phyloP scores from a whole-genome alignment of 192 early-diverging fungal genomes.

The Chytriomyces hyalinus region DNA sequence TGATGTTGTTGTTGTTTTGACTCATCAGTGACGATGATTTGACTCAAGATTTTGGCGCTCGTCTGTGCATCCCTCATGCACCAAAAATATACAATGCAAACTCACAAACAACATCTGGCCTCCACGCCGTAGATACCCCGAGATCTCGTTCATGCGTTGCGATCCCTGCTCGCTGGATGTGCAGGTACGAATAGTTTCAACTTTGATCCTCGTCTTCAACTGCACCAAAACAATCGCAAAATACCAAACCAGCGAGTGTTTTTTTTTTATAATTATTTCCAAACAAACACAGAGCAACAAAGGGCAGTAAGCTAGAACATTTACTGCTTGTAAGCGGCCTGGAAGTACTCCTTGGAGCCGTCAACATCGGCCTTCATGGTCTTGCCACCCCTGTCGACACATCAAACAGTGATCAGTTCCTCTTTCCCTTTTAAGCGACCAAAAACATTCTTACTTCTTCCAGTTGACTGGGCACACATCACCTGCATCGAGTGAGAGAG shows the following conservation, averaged over 20 bases:
- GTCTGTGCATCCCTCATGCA: no score
- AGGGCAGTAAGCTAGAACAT: neutral
- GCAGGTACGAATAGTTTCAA: neutral
- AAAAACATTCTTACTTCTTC: constrained; percentile 45
- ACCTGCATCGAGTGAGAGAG: constrained; percentile 30
- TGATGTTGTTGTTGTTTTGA: neutral
- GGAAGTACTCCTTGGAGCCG: constrained; percentile 35
- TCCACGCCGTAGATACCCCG: no score
- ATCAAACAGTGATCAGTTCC: constrained; percentile 22
- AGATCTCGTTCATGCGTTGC: no score
- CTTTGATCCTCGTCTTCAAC: neutral
- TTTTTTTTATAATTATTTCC: no score
- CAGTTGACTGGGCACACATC: constrained; percentile 66
- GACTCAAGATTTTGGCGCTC: no score
- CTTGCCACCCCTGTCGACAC: constrained; percentile 40
- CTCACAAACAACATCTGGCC: no score
- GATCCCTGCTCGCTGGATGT: no score
- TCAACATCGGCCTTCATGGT: constrained; percentile 56
- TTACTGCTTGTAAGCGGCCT: constrained; percentile 14
- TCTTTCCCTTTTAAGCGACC: neutral
- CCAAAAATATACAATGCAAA: no score
- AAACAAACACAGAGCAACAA: neutral
- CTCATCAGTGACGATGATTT: no score
- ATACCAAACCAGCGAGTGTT: neutral
- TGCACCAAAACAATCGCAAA: neutral